Percentiles rank a stretch among this genome's conserved stretches.
Evolutionary conservation across 2,329 filamentous ascomycete species (phyloP).

Genomic region (Thielaviopsis punctulata): DNA sequence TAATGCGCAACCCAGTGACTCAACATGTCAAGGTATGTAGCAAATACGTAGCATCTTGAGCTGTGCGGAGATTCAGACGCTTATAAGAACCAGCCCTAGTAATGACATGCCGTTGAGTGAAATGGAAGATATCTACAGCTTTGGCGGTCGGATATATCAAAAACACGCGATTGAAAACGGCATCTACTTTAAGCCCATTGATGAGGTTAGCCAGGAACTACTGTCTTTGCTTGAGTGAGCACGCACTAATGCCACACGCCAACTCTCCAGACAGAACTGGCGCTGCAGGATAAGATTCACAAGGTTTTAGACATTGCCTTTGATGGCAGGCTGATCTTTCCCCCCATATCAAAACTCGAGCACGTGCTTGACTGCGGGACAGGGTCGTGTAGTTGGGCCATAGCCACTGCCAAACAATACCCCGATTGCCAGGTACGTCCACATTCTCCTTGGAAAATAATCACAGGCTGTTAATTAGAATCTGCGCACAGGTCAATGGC

Average conservation of each 20-base stretch:
- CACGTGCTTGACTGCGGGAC: slow-evolving; percentile 9
- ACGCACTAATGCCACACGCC: background rate
- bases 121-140: background rate
- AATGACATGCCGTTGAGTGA: background rate
- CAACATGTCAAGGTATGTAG: too few relatives aligned
- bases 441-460: background rate
- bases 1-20: too few relatives aligned
- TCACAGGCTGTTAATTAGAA: background rate
- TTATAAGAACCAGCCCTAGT: background rate
- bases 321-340: background rate
- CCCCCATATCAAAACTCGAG: background rate
- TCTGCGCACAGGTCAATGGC: background rate
- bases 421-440: slow-evolving; percentile 2
- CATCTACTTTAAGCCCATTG: slow-evolving; percentile 7
- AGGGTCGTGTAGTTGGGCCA: slow-evolving; percentile 6
- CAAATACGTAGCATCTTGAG: too few relatives aligned
- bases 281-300: background rate
- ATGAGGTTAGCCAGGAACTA: slow-evolving; percentile 1
- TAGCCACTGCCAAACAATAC: background rate
- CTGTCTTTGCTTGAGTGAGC: too few relatives aligned
- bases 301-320: slow-evolving; percentile 3
- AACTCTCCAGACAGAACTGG: background rate
- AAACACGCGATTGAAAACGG: background rate
- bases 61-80: background rate
- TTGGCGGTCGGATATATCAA: slow-evolving; percentile 1